Percentiles rank a stretch among this genome's conserved stretches.
phyloP scores from a whole-genome alignment of 352 stramenopile genomes.

The Phytophthora melonis region DNA sequence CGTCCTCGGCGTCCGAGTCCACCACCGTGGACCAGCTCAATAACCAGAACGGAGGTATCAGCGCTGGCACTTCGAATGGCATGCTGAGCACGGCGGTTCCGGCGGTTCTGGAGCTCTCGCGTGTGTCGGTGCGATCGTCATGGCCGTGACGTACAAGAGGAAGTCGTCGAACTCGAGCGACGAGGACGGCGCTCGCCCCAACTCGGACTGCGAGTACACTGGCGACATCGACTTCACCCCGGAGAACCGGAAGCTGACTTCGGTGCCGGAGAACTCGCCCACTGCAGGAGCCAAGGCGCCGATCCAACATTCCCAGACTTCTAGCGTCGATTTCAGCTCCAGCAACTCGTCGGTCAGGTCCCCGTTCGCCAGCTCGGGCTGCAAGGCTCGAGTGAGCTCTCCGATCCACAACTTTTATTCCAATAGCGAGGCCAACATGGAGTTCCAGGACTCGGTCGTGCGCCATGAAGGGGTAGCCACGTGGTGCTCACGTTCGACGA shows the following conservation, averaged over 20 bases:
- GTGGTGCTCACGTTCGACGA: slow-evolving; percentile 42
- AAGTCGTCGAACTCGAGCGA: slow-evolving; percentile 15
- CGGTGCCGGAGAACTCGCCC: slow-evolving; percentile 22
- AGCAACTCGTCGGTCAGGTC: slow-evolving; percentile 33
- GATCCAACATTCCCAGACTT: not conserved
- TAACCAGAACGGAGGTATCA: slow-evolving; percentile 10
- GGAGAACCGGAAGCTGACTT: slow-evolving; percentile 31
- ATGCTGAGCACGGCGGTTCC: slow-evolving; percentile 21
- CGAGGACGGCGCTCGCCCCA: slow-evolving; percentile 3
- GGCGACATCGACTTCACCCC: slow-evolving; percentile 36
- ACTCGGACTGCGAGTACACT: slow-evolving; percentile 42
- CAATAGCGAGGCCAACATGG: slow-evolving; percentile 40
- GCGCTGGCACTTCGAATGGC: not conserved
- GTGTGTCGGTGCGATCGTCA: slow-evolving; percentile 47
- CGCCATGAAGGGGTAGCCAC: slow-evolving; percentile 32
- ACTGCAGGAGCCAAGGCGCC: not conserved
- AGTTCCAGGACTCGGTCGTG: slow-evolving; percentile 30
- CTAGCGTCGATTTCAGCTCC: slow-evolving; percentile 28
- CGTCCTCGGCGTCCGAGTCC: slow-evolving; percentile 23
- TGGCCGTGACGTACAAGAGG: slow-evolving; percentile 58
- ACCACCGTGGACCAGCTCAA: slow-evolving; percentile 29
- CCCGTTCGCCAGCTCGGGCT: slow-evolving; percentile 30
- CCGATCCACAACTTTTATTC: slow-evolving; percentile 25
- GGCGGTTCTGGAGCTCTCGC: slow-evolving; percentile 40
- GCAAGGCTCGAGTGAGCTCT: slow-evolving; percentile 42